Base-by-base conservation (phyloP, 148 eudicot genomes). In the Suaeda aralocaspica region DNA sequence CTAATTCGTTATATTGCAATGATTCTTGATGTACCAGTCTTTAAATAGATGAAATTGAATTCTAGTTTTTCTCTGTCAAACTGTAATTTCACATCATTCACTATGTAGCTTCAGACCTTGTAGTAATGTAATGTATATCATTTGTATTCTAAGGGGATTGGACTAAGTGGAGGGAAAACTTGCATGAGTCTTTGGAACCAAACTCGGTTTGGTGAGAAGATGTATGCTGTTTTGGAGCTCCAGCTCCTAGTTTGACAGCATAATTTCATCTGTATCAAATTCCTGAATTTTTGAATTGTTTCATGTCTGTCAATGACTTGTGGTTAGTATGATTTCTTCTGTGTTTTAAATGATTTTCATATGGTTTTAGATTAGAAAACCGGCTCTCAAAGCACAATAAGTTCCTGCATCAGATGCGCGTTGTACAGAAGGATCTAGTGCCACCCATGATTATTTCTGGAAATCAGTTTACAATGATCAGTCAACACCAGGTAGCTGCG, bases 401-500 rank as follows among this genome's bases (percentile, higher is more conserved):
- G 68, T 87, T 90, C 79, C 72, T 88, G 71, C 83, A 78, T 76
- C 61, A 66, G 66, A 83, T 82, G 89, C 82, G 88, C 72, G 67
- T 24, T 41, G 82, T 68, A 56, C 84, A 77, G 78, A 82, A 84
- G 76, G 89, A 87, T 83, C 77, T 82, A 57, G 79, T 90, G 53
- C 95, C 96, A n/a, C 89, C 92, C 66, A 88, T 85, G 77, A 62
- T 90, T 24, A 88, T 93, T 56, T 69, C 74, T 21, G 98, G 88
- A 51, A 89, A 93, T 75, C 95, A 84, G 80, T 72, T 84, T 74
- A 90, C 89, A 12, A 79, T 78, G 87, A 81, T 79, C 59, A 88
- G 92, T 72, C 90, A 90, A 72, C 96, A 93, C 82, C 98, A 93
- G 80, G 83, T 76, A 74, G 98, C 98, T 74, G 96, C 96, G 42